These are phyloP conservation scores for Silene vulgaris DNA, from an alignment of 179 eudicot species.

Conservation along the genomic window DNA sequence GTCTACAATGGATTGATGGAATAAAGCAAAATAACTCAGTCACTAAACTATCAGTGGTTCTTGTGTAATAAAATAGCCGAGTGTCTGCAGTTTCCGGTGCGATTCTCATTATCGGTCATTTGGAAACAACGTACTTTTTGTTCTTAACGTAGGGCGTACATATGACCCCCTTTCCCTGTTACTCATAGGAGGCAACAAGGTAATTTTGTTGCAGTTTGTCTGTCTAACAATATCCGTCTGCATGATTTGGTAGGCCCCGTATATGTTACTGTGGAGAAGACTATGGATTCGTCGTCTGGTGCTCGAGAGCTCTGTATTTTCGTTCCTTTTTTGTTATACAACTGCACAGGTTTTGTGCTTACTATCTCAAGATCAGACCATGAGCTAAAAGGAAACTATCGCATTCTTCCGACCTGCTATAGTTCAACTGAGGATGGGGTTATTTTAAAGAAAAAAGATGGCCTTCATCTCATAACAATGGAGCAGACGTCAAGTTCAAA, in stretches of 20 bases:
- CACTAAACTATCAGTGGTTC: not conserved
- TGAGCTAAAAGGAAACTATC: conserved; percentile 48
- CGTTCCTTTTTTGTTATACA: conserved; percentile 79
- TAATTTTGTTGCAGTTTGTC: conserved; percentile 3
- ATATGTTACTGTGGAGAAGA: conserved; percentile 65
- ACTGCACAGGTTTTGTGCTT: conserved; percentile 73
- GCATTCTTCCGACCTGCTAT: conserved; percentile 74
- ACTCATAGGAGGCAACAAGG: too few species aligned
- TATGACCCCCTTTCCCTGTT: too few species aligned
- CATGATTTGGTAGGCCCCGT: conserved; percentile 52
- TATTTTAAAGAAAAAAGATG: conserved; percentile 46
- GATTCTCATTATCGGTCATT: not conserved
- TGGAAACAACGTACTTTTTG: not conserved
- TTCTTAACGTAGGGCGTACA: too few species aligned
- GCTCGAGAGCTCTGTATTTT: conserved; percentile 84
- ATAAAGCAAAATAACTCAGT: not conserved
- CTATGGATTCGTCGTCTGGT: conserved; percentile 79
- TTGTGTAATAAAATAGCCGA: not conserved
- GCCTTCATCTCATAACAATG: conserved; percentile 59
- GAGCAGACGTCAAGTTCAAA: conserved; percentile 30
- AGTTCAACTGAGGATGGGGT: conserved; percentile 47
- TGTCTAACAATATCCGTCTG: conserved; percentile 13
- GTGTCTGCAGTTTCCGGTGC: not conserved
- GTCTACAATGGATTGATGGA: not conserved
- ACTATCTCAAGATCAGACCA: conserved; percentile 47